phyloP scores from a whole-genome alignment of 2,329 filamentous ascomycete species.

The Pestalotiopsis fici region DNA sequence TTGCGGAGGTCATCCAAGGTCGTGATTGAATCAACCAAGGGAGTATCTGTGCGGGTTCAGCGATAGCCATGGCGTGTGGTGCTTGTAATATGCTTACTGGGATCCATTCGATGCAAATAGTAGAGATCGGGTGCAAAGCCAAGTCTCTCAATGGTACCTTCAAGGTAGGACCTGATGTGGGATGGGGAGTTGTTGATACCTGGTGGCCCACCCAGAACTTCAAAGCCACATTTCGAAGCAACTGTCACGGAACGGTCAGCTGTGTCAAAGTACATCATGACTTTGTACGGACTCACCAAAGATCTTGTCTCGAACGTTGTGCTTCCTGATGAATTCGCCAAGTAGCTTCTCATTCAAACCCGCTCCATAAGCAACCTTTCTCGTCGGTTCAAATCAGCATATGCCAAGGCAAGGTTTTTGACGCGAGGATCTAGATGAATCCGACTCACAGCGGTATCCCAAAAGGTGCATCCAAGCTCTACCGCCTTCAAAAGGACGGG shows the following conservation, averaged over 20 bases:
- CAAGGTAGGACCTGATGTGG: slow-evolving; percentile 43
- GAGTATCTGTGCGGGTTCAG: slow-evolving; percentile 31
- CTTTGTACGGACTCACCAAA: slow-evolving; percentile 43
- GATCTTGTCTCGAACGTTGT: slow-evolving; percentile 48
- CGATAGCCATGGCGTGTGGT: too few species aligned
- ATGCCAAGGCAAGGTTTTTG: background rate
- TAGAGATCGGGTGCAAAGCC: slow-evolving; percentile 48
- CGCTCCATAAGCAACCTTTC: slow-evolving; percentile 43
- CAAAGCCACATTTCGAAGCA: slow-evolving; percentile 49
- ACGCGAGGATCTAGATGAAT: too few species aligned
- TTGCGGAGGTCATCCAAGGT: slow-evolving; percentile 42
- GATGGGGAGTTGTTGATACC: slow-evolving; percentile 42
- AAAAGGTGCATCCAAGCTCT: slow-evolving; percentile 45
- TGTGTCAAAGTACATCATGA: background rate
- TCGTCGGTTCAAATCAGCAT: background rate
- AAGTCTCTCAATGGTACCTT: slow-evolving; percentile 27
- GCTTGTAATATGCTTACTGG: slow-evolving; percentile 31
- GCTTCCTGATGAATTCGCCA: slow-evolving; percentile 50
- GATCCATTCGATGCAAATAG: slow-evolving; percentile 45
- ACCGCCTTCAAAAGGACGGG: slow-evolving; percentile 50
- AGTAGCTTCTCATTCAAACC: slow-evolving; percentile 51
- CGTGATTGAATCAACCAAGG: slow-evolving; percentile 46
- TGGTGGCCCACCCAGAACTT: slow-evolving; percentile 27
- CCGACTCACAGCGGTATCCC: slow-evolving; percentile 45
- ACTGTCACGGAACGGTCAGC: slow-evolving; percentile 30